Conservation (phyloP, 768 basidiomycete genomes). For the Aureoboletus auriporus region DNA sequence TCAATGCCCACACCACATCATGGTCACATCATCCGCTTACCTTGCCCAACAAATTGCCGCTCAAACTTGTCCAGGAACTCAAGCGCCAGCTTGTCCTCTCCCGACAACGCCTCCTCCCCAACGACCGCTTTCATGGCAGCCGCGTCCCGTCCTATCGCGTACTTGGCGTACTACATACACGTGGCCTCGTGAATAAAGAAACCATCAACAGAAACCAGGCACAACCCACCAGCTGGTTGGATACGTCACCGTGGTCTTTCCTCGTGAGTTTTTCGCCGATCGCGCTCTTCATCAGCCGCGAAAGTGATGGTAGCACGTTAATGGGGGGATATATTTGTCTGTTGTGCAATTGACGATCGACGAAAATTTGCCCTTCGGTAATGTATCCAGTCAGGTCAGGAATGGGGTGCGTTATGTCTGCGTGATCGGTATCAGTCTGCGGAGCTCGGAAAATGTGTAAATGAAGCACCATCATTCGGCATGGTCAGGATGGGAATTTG, state of each 20-base stretch:
- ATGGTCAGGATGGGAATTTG: conserved; percentile 99
- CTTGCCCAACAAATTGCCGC: conserved; percentile 95
- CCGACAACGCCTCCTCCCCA: conserved; percentile 93
- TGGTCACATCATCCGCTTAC: conserved; percentile 34
- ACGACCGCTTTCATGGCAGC: conserved; percentile 99
- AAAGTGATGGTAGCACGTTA: conserved; percentile 97
- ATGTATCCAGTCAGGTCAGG: conserved; percentile 99
- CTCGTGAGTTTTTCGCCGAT: conserved; percentile 97
- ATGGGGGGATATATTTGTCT: conserved; percentile 98
- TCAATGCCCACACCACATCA: no score
- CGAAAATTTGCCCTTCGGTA: conserved; percentile 98
- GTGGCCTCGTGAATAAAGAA: conserved; percentile 14
- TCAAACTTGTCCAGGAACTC: conserved; percentile 99
- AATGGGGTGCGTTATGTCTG: conserved; percentile 99
- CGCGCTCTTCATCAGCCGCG: conserved; percentile 99
- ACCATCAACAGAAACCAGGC: conserved; percentile 15
- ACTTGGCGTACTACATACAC: conserved; percentile 86
- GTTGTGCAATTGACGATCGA: conserved; percentile 97
- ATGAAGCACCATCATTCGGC: conserved; percentile 91
- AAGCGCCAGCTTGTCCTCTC: conserved; percentile 93
- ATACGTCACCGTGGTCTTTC: conserved; percentile 98
- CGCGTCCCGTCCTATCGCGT: conserved; percentile 95
- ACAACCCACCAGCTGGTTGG: conserved; percentile 86
- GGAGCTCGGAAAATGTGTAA: conserved; percentile 14
- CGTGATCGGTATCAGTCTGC: conserved; percentile 23